These are phyloP conservation scores for Chaetomiaceae sp. DNA, from an alignment of 2,329 filamentous ascomycete genomes.

Conservation along the genomic window DNA sequence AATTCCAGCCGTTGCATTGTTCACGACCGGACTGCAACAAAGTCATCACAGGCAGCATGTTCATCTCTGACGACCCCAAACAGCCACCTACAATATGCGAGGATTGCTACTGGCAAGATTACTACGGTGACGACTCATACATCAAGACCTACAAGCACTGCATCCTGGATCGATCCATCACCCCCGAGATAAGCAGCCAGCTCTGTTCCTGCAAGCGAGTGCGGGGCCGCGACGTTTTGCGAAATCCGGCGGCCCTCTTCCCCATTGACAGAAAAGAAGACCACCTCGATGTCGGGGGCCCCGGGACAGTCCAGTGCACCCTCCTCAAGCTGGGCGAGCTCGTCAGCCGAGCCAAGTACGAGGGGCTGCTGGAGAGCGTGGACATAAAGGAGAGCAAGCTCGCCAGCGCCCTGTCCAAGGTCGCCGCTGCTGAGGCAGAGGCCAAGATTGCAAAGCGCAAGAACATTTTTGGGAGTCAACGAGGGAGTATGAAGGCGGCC, in stretches of 20 bases:
- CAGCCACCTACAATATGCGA: neutral
- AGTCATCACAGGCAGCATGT: neutral
- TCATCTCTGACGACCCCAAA: neutral
- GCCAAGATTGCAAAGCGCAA: neutral
- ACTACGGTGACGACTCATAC: conserved; percentile 1
- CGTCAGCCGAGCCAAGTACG: neutral
- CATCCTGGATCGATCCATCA: neutral
- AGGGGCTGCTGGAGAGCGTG: neutral
- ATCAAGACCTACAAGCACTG: conserved; percentile 9
- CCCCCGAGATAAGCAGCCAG: too few species aligned
- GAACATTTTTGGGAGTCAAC: too few species aligned
- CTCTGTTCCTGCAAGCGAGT: neutral
- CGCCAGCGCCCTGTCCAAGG: too few species aligned
- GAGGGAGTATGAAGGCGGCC: too few species aligned
- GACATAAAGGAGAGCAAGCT: neutral
- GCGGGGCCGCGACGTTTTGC: neutral
- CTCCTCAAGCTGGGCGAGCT: neutral
- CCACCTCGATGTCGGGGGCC: too few species aligned
- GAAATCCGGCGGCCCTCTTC: too few species aligned
- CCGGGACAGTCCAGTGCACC: neutral
- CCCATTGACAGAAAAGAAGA: too few species aligned
- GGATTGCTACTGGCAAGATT: neutral
- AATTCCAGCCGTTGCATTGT: neutral
- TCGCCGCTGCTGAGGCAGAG: neutral
- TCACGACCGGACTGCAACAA: neutral